These are phyloP conservation scores for Rhizopus arrhizus DNA, from an alignment of 371 early-diverging fungal genomes.

Conservation along the genomic window DNA sequence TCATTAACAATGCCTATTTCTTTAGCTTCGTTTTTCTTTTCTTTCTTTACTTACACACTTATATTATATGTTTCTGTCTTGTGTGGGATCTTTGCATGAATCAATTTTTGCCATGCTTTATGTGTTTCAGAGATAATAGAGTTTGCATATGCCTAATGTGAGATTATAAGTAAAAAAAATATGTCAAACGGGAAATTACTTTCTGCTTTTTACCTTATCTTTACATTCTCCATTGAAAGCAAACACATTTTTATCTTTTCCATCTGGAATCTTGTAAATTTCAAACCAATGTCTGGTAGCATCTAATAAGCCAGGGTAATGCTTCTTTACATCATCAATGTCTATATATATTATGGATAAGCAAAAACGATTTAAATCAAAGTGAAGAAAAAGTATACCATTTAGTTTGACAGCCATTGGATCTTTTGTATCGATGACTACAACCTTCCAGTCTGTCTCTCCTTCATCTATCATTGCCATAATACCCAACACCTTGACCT, in stretches of 20 bases:
- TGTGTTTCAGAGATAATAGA: constrained; percentile 88
- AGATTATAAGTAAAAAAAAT: neutral
- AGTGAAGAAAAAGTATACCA: constrained; percentile 37
- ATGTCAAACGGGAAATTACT: neutral
- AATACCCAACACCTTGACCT: constrained; percentile 97
- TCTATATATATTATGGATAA: constrained; percentile 44
- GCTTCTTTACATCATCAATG: constrained; percentile 95
- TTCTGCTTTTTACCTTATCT: constrained; percentile 53
- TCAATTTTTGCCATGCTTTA: constrained; percentile 90
- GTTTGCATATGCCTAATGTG: constrained; percentile 71
- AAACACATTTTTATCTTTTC: constrained; percentile 98
- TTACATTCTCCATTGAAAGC: constrained; percentile 94
- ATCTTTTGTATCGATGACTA: constrained; percentile 96
- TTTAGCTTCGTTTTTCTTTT: neutral
- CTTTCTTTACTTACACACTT: constrained; percentile 21
- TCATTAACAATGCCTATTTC: neutral
- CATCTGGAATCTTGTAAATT: constrained; percentile 99
- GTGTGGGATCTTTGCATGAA: constrained; percentile 37
- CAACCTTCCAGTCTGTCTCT: constrained; percentile 99
- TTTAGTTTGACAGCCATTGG: constrained; percentile 91
- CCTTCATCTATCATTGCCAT: constrained; percentile 98
- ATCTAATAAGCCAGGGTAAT: constrained; percentile 93
- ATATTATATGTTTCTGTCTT: constrained; percentile 20
- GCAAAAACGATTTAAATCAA: neutral
- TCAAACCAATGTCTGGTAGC: constrained; percentile 99